These are phyloP conservation scores for Solanum piurae DNA, from an alignment of 257 asterid species.

Conservation along the genomic window DNA sequence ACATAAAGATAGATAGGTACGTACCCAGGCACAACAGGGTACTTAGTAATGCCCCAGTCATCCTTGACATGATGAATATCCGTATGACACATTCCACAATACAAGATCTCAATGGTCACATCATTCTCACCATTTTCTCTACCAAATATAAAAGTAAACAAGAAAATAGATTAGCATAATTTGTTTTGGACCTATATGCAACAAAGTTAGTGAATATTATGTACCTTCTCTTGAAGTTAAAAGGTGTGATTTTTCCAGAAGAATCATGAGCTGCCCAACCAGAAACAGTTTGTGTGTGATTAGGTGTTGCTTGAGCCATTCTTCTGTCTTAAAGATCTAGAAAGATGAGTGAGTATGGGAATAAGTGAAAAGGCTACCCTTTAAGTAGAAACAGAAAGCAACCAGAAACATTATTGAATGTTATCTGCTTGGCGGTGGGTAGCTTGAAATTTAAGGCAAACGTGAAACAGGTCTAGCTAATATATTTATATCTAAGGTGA, in stretches of 20 bases:
- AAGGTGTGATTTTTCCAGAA: slow-evolving; percentile 30
- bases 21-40: slow-evolving; percentile 46
- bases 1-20: background rate
- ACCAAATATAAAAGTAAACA: background rate
- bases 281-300: background rate
- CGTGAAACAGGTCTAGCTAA: background rate
- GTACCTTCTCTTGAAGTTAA: slow-evolving; percentile 34
- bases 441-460: background rate
- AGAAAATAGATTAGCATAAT: background rate
- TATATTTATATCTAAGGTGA: background rate
- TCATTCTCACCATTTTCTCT: slow-evolving; percentile 38
- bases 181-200: background rate
- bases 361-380: background rate
- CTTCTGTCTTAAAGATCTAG: background rate
- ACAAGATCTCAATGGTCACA: slow-evolving; percentile 27
- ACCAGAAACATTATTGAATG: background rate
- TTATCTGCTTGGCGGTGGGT: background rate
- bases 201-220: background rate
- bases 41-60: slow-evolving; percentile 40
- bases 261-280: slow-evolving; percentile 22
- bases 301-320: background rate
- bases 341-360: background rate
- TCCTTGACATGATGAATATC: slow-evolving; percentile 31
- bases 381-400: background rate
- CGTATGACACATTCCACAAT: slow-evolving; percentile 44